These are phyloP conservation scores for Pleurostoma richardsiae DNA, from an alignment of 2,329 filamentous ascomycete genomes.

Conservation along the genomic window DNA sequence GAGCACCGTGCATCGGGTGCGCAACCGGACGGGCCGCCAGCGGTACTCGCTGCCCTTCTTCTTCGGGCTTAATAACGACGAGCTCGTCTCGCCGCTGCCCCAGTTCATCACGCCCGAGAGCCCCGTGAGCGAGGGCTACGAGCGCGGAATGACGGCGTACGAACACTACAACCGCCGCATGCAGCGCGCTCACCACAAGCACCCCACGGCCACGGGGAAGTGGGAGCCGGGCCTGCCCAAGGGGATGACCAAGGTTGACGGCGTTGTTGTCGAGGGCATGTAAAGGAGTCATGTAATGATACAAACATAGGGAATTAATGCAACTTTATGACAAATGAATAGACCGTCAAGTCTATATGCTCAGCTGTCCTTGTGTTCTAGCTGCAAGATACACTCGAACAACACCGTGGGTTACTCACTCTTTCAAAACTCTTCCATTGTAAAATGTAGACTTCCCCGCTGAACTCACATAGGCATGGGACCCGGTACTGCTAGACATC, in stretches of 20 bases:
- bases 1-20: background rate
- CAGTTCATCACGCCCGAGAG: background rate
- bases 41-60: background rate
- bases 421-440: too few species aligned
- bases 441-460: too few species aligned
- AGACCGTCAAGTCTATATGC: too few species aligned
- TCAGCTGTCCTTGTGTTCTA: too few species aligned
- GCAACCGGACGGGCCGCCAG: background rate
- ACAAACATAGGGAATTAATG: too few species aligned
- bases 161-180: background rate
- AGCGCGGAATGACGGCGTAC: background rate
- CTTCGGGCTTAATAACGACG: background rate
- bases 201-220: background rate
- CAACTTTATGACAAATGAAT: too few species aligned
- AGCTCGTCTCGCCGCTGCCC: background rate
- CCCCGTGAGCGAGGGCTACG: background rate
- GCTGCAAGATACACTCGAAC: too few species aligned
- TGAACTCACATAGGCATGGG: too few species aligned
- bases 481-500: too few species aligned
- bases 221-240: background rate
- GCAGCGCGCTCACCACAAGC: background rate
- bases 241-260: background rate
- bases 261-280: background rate
- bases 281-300: background rate
- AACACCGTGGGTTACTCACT: too few species aligned